phyloP scores from a whole-genome alignment of 306 rosid genomes.

The Glycine latifolia region DNA sequence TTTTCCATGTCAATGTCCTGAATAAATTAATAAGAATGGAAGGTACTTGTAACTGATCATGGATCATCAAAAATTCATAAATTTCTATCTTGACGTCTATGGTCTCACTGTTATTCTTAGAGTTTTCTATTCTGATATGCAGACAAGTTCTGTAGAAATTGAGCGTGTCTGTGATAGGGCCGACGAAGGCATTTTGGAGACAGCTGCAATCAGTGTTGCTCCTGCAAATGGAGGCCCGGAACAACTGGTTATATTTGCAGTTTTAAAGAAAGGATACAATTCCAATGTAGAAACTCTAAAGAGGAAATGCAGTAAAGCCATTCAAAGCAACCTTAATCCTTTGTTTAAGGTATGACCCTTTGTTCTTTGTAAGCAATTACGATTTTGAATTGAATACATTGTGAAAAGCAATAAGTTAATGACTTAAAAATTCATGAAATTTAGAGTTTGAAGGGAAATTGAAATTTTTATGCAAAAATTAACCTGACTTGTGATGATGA shows the following conservation, averaged over 20 bases:
- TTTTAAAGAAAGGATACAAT: constrained; percentile 64
- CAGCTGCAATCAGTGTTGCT: constrained; percentile 78
- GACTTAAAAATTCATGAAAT: background rate
- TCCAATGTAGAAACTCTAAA: constrained; percentile 59
- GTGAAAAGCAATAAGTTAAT: background rate
- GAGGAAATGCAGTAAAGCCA: constrained; percentile 67
- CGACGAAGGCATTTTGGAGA: constrained; percentile 77
- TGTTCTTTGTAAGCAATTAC: background rate
- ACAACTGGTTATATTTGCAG: constrained; percentile 70
- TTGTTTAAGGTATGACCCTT: constrained; percentile 72
- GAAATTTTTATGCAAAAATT: background rate
- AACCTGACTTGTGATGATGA: constrained; percentile 18
- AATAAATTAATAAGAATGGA: background rate
- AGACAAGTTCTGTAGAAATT: constrained; percentile 87
- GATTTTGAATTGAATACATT: constrained; percentile 23
- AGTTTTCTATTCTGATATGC: constrained; percentile 41
- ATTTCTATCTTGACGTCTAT: constrained; percentile 22
- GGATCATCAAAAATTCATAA: background rate
- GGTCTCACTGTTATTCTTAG: constrained; percentile 14
- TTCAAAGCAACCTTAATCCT: constrained; percentile 85
- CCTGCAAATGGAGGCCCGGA: constrained; percentile 82
- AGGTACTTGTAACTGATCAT: background rate
- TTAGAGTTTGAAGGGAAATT: constrained; percentile 7
- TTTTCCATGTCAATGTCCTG: constrained; percentile 27
- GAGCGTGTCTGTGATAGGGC: constrained; percentile 79